Evolutionary conservation across 306 rosid species (phyloP), one percentile per base, ranked within the genome.

Genomic region (Fragaria ananassa): DNA sequence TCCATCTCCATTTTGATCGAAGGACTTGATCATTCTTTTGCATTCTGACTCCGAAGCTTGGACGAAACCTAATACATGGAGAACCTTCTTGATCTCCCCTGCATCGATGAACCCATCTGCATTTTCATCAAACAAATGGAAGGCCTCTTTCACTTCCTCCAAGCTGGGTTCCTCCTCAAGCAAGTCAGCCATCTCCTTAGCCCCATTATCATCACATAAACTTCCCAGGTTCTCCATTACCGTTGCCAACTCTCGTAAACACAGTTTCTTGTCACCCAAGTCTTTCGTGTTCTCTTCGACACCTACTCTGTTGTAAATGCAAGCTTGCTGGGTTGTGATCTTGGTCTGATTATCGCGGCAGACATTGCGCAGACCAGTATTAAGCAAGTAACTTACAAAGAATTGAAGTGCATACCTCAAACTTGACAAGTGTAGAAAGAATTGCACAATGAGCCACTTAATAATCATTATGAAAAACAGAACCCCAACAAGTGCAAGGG

Each of bases 41-140:
- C 90, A 86, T 34, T 88, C 80, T 41, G 15, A 39, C 54, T 72
- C 84, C 1, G 64, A 77, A 64, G 79, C 82, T 67, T 75, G 79
- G 79, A 57, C 53, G 57, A 84, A 74, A 25, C 88, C 88, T 82
- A 88, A 27, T 7, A 50, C 71, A 46, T 23, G 39, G 7, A 88
- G 42, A 13, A 76, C 90, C 54, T 69, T 82, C 79, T 68, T 71
- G 54, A 88, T 11, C 71, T 88, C 92, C 81, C 63, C 81, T 37
- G 75, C 83, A 74, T 86, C 89, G 50, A 88, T 84, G 74, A 88
- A 84, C 70, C 92, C 90, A 39, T 86, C 92, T 1, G 60, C 62
- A 18, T 88, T 88, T 73, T 78, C 81, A 74, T 88, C 90, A 57
- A 84, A 88, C 57, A 86, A 71, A 10, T 74, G 71, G 42, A 88